Conservation (phyloP, 2,329 filamentous ascomycete genomes). For the Sphaerostilbella broomeana region DNA sequence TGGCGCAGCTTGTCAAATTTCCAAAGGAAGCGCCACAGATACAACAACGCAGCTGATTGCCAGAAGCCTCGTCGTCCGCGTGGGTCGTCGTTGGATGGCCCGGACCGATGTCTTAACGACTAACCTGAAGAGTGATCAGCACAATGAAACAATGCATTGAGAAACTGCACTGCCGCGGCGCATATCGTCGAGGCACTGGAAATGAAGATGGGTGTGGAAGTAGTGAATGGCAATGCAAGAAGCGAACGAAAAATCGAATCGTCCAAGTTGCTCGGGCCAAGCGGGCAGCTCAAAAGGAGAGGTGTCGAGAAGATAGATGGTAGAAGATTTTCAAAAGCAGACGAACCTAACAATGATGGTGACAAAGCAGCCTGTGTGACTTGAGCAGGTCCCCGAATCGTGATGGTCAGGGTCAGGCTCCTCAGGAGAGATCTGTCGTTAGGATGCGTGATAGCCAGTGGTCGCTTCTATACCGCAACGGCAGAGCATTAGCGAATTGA, state of each 20-base stretch:
- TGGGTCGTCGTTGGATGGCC: neutral
- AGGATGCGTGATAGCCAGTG: constrained; percentile 13
- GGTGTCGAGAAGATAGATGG: constrained; percentile 2
- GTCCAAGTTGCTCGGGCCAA: neutral
- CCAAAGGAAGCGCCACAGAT: constrained; percentile 17
- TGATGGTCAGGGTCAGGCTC: constrained; percentile 8
- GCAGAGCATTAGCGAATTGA: constrained; percentile 13
- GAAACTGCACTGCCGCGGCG: neutral
- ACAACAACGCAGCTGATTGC: constrained; percentile 19
- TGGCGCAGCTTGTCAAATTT: constrained; percentile 20
- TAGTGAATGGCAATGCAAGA: constrained; percentile 4
- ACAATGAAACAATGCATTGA: neutral
- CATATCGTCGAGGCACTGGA: neutral
- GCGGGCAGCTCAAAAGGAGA: neutral
- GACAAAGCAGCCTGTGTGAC: constrained; percentile 14
- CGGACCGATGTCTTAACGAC: neutral
- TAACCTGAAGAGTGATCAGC: neutral
- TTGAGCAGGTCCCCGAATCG: constrained; percentile 12
- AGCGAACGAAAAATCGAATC: neutral
- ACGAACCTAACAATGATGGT: constrained; percentile 19
- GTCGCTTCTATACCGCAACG: constrained; percentile 13
- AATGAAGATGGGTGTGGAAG: neutral
- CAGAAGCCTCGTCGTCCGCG: constrained; percentile 1
- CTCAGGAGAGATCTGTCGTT: constrained; percentile 6
- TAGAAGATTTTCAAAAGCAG: too few species aligned